Base-by-base conservation (phyloP, 2,329 filamentous ascomycete species). In the Fusarium globosum region DNA sequence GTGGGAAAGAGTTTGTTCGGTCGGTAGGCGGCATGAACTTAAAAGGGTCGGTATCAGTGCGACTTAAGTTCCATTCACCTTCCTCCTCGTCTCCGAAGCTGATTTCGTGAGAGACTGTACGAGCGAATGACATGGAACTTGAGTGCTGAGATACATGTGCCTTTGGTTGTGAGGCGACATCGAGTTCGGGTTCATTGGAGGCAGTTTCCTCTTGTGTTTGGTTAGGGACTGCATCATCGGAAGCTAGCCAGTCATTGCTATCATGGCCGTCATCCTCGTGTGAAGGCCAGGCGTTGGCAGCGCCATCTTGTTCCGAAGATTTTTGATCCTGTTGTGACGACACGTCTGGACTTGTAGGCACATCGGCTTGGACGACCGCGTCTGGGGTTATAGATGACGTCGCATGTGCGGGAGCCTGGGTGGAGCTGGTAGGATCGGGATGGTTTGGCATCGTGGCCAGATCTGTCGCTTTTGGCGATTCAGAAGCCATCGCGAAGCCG, bases 1-100 rank as follows among this genome's bases (percentile, higher is more conserved):
- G 80, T 4, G 90, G 90, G 69, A 92, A 92, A 0, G 90, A 92
- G 77, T 92, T 92, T 45, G 89, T 88, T 76, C 88, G 84, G 61
- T 90, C 86, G 56, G 82, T 86, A 6, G 86, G 83, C 14, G 87
- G 82, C 88, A 92, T 89, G 71, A 89, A 88, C 68, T 87, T 87
- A 81, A 90, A 91, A 6, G 87, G 87, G 64, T 92, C 88, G 4
- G 86, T 86, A 59, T 88, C 85, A 36, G 85, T 83, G 61, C 85
- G 85, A 18, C 86, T 82, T 3, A 89, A 76, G 56, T 82, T 87
- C 87, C 88, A 91, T 69, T 91, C 89, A n/a, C 81, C 78, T 28
- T 90, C 89, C 26, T 91, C 89, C 28, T 90, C 89, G 49, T 90
- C 89, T 48, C 86, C 86, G 63, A 89, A 91, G 78, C 84, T 90